Evolutionary conservation across 2,329 filamentous ascomycete species (phyloP).

Genomic region (Pleoardoris graminearum): DNA sequence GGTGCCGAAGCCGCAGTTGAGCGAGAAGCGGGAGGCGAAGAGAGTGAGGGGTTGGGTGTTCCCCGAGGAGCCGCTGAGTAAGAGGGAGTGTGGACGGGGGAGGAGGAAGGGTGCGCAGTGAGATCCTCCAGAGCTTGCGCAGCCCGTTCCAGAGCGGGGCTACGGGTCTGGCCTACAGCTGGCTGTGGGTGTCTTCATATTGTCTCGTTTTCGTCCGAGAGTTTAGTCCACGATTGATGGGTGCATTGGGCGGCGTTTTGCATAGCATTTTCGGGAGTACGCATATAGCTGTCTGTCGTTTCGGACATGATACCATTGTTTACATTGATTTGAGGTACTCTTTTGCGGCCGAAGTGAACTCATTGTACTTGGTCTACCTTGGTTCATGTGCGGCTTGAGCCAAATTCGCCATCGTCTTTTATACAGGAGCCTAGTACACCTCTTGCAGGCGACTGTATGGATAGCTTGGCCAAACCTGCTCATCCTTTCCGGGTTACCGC

Average conservation of each 20-base stretch:
- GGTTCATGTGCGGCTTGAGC: too few species aligned
- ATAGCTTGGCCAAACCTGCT: too few species aligned
- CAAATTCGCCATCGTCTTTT: too few species aligned
- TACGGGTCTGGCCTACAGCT: neutral
- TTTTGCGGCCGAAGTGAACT: too few species aligned
- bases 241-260: conserved; percentile 1
- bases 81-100: conserved; percentile 62
- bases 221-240: neutral
- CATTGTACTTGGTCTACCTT: too few species aligned
- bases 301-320: neutral
- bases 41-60: conserved; percentile 72
- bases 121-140: neutral
- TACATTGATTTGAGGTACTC: too few species aligned
- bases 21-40: conserved; percentile 78
- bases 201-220: conserved; percentile 1
- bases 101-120: conserved; percentile 27
- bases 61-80: conserved; percentile 72
- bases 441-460: too few species aligned
- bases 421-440: too few species aligned
- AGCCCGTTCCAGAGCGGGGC: neutral
- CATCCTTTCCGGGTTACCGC: too few species aligned
- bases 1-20: conserved; percentile 73
- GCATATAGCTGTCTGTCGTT: neutral
- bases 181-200: neutral
- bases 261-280: neutral